These are phyloP conservation scores for Cladosporium oxysporum DNA, from an alignment of 2,329 filamentous ascomycete genomes.

Conservation along the genomic window DNA sequence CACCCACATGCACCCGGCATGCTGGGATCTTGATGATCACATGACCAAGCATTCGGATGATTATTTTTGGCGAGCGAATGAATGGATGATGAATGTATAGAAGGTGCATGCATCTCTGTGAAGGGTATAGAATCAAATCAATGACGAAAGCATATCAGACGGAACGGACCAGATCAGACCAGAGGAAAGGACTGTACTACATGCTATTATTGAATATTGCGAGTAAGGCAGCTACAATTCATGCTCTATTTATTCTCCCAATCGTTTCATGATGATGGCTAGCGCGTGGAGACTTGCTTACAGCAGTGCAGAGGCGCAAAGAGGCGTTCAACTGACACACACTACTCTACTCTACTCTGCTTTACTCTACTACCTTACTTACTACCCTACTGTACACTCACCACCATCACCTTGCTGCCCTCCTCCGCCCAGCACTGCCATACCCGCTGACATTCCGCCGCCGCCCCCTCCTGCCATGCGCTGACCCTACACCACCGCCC, in stretches of 20 bases:
- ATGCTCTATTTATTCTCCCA: neutral
- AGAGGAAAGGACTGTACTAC: neutral
- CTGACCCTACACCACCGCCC: neutral
- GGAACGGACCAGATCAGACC: neutral
- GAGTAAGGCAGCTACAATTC: neutral
- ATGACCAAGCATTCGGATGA: neutral
- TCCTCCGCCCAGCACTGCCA: neutral
- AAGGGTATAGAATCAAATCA: neutral
- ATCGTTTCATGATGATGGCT: neutral
- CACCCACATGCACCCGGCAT: neutral
- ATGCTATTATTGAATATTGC: neutral
- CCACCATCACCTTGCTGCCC: neutral
- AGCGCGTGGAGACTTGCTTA: slow-evolving; percentile 6
- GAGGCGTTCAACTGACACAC: neutral
- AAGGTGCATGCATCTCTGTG: neutral
- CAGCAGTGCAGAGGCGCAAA: neutral
- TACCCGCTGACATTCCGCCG: neutral
- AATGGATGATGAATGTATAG: neutral
- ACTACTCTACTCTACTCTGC: neutral
- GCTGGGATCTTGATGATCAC: neutral
- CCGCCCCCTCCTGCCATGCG: slow-evolving; percentile 2
- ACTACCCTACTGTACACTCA: neutral
- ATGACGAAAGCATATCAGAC: neutral
- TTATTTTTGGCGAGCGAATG: neutral
- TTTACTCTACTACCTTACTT: neutral